Evolutionary conservation across 2,329 filamentous ascomycete species (phyloP).

Genomic region (Fusarium sp.): DNA sequence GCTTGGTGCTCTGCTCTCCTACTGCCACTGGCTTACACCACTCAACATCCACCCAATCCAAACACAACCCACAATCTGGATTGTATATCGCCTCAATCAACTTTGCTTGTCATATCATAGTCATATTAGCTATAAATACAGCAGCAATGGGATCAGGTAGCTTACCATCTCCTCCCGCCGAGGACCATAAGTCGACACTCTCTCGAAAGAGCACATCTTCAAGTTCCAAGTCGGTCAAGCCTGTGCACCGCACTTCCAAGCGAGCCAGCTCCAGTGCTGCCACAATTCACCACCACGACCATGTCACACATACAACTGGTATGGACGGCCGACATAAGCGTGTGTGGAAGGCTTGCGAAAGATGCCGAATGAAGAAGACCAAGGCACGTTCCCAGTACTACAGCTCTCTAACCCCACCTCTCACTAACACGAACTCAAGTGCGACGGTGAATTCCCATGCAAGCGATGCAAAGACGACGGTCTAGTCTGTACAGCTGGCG

Average conservation of each 20-base stretch:
- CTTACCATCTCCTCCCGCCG: conserved; percentile 64
- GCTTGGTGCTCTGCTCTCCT: conserved; percentile 19
- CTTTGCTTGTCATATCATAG: conserved; percentile 12
- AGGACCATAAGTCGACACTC: conserved; percentile 54
- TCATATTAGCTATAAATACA: conserved; percentile 5
- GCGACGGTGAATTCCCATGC: conserved; percentile 73
- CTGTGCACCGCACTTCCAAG: conserved; percentile 62
- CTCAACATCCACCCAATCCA: background rate
- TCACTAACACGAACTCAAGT: conserved; percentile 53
- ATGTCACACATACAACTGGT: conserved; percentile 47
- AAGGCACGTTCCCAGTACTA: conserved; percentile 58
- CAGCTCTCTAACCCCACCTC: background rate
- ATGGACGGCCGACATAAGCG: conserved; percentile 70
- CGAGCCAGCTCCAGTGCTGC: conserved; percentile 55
- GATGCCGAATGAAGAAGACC: conserved; percentile 76
- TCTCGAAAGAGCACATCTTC: conserved; percentile 53
- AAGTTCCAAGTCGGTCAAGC: conserved; percentile 60
- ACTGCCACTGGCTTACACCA: conserved; percentile 31
- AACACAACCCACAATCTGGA: conserved; percentile 3
- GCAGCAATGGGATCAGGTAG: conserved; percentile 59
- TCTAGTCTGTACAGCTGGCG: conserved; percentile 70
- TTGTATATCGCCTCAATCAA: conserved; percentile 22
- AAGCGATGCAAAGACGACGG: conserved; percentile 75
- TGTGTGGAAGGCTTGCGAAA: conserved; percentile 74
- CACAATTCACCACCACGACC: conserved; percentile 52